Evolutionary conservation across 495 filamentous ascomycete species (phyloP), one percentile per base, ranked within the genome.

Genomic region (Ascobolus immersus): DNA sequence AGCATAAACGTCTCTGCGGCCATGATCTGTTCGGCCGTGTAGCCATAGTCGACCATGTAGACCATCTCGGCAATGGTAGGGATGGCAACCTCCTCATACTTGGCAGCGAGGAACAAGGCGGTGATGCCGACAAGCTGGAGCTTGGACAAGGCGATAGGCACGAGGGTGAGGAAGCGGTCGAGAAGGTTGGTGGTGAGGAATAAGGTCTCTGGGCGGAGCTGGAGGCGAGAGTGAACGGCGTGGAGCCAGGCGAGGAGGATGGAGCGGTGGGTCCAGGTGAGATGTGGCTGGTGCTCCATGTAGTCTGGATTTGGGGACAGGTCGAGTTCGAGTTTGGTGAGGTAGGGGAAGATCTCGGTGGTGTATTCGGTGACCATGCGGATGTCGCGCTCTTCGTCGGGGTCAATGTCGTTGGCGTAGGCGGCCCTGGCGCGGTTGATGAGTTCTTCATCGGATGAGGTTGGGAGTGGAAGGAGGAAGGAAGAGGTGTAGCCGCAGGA

Each of bases 1-100:
- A 94, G 61, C 86, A 96, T 96, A 62, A 91, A 94, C 13, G 79
- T 71, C 55, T 96, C 86, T 1, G 89, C 86, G 61, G 94, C 92
- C 37, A 94, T 64, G 25, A 96, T 82, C 55, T 94, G 86, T 35
- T 92, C 84, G 7, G 66, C 59, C 7, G 62, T 70, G 50, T 92
- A 96, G 36, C 78, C 81, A 7, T 68, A 64, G 51, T 96, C 84
- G 22, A 96, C 86, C 86, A 96, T 96, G 61, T 79, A 94, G 35
- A 92, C 76, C 47, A 96, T 89, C 58, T 96, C 86, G 35, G 73
- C 64, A 8, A 94, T 69, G 0, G 89, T 86, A 6, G 86, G 86
- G 46, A 80, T 84, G 51, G 89, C 89, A 55, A 94, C 89, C 54
- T 96, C 86, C 52, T 96, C 86, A 45, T 93, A 94, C 55, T 96